Percentiles rank a stretch among this genome's conserved stretches.
Evolutionary conservation across 2,329 filamentous ascomycete species (phyloP).

Genomic region (Penicillium sp.): DNA sequence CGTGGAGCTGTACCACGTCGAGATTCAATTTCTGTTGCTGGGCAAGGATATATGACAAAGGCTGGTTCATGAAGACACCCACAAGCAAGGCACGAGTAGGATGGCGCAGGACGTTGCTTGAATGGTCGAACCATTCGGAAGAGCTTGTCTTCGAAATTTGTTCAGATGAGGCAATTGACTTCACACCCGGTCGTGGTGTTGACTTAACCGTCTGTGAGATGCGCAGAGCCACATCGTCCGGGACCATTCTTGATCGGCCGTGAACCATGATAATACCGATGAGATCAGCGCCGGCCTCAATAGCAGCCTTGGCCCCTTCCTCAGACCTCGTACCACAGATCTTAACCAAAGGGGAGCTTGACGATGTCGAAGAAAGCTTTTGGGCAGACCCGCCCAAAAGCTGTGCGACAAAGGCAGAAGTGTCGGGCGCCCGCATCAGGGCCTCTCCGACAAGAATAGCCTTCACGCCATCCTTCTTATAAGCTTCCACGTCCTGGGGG

Average conservation of each 20-base stretch:
- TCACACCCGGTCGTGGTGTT: conserved; percentile 34
- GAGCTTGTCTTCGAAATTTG: conserved; percentile 29
- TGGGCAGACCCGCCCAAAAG: conserved; percentile 65
- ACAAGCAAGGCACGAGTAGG: conserved; percentile 73
- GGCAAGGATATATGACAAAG: conserved; percentile 76
- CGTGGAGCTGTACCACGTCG: conserved; percentile 91
- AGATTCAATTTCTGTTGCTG: conserved; percentile 75
- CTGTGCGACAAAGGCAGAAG: conserved; percentile 77
- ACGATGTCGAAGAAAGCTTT: conserved; percentile 20
- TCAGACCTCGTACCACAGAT: conserved; percentile 89
- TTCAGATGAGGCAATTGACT: conserved; percentile 11
- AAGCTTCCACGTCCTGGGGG: conserved; percentile 82
- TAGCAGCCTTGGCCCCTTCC: conserved; percentile 76
- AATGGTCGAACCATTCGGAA: conserved; percentile 71
- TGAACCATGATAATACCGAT: conserved; percentile 91
- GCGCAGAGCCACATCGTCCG: conserved; percentile 72
- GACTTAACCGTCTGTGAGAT: conserved; percentile 78
- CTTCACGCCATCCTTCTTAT: conserved; percentile 85
- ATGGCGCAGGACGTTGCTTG: conserved; percentile 49
- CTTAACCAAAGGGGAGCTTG: conserved; percentile 70
- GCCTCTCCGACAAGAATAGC: conserved; percentile 94
- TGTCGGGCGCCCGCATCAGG: conserved; percentile 87
- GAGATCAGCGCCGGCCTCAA: conserved; percentile 85
- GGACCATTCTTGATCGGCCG: conserved; percentile 76
- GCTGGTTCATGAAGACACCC: conserved; percentile 91